Conservation (phyloP, 2,329 filamentous ascomycete species). For the Neurospora crassa region DNA sequence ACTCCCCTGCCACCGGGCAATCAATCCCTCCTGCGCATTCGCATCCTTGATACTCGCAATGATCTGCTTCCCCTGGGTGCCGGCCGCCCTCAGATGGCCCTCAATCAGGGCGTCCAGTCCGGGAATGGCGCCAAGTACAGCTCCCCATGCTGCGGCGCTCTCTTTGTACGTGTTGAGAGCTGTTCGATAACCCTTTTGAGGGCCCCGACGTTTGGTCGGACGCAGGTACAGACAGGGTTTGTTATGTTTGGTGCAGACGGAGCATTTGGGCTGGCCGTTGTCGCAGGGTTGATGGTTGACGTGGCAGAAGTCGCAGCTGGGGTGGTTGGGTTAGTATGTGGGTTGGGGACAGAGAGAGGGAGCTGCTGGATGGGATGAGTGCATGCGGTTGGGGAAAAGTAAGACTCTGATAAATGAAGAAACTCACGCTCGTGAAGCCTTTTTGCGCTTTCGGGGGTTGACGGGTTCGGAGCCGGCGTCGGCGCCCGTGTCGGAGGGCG, state of each 20-base stretch:
- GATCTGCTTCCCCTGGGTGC: conserved; percentile 20
- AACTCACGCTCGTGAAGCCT: conserved; percentile 26
- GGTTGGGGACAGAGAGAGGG: not conserved
- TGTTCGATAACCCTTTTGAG: conserved; percentile 29
- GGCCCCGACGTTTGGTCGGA: conserved; percentile 29
- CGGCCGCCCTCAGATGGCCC: conserved; percentile 21
- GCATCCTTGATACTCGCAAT: conserved; percentile 26
- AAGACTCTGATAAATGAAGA: not conserved
- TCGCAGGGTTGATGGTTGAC: conserved; percentile 39
- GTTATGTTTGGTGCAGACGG: conserved; percentile 32
- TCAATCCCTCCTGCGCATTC: conserved; percentile 27
- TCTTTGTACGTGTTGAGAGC: conserved; percentile 30
- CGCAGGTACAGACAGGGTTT: conserved; percentile 28
- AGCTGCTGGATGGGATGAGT: too few species aligned
- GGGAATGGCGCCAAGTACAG: conserved; percentile 26
- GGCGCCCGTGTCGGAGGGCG: conserved; percentile 14
- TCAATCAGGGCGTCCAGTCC: conserved; percentile 27
- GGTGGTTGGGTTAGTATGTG: conserved; percentile 14
- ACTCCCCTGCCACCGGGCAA: conserved; percentile 27
- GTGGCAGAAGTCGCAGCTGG: conserved; percentile 37
- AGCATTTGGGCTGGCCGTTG: conserved; percentile 35
- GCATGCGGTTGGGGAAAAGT: too few species aligned
- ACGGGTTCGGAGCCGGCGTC: conserved; percentile 19
- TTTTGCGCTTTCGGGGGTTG: conserved; percentile 27
- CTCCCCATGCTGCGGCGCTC: conserved; percentile 30